A percentile compares a stretch with the other conserved stretches of the same genome.
Conservation (phyloP, 768 basidiomycete species). For the Multifurca ochricompacta region DNA sequence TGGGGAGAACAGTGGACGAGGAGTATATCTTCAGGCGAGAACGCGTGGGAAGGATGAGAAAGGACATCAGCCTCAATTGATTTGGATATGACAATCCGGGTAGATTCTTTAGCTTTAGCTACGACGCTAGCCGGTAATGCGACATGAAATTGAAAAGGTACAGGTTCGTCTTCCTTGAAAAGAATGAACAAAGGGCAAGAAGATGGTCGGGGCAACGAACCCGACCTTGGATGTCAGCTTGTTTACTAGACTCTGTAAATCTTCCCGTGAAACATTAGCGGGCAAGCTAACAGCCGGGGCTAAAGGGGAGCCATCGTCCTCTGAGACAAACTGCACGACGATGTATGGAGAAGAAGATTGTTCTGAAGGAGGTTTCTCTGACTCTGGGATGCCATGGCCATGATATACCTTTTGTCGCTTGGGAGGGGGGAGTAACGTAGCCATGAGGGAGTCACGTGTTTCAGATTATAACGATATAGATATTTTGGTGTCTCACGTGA, state of each 20-base stretch:
- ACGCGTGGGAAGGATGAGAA: constrained; percentile 57
- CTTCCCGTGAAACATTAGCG: constrained; percentile 77
- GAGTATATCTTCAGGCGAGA: constrained; percentile 82
- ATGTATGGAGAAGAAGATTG: constrained; percentile 61
- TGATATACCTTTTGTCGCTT: constrained; percentile 82
- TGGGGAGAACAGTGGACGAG: constrained; percentile 89
- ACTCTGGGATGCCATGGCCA: constrained; percentile 65
- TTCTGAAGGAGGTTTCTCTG: constrained; percentile 41
- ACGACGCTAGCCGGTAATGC: constrained; percentile 51
- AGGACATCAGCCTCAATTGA: constrained; percentile 81
- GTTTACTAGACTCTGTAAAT: constrained; percentile 83
- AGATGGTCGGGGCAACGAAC: constrained; percentile 20
- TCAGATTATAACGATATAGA: no score
- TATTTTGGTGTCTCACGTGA: no score
- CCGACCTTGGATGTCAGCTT: constrained; percentile 69
- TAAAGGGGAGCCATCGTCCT: constrained; percentile 71
- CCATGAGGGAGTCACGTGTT: constrained; percentile 41
- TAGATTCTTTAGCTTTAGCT: constrained; percentile 38
- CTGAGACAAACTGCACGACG: constrained; percentile 88
- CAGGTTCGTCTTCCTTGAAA: constrained; percentile 73
- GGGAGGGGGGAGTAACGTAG: constrained; percentile 78
- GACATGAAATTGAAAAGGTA: constrained; percentile 89
- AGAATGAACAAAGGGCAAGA: constrained; percentile 12
- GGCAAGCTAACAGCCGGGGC: constrained; percentile 88
- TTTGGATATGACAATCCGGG: constrained; percentile 75